Evolutionary conservation across 148 eudicot species (phyloP).

Genomic region (Dysphania ambrosioides): DNA sequence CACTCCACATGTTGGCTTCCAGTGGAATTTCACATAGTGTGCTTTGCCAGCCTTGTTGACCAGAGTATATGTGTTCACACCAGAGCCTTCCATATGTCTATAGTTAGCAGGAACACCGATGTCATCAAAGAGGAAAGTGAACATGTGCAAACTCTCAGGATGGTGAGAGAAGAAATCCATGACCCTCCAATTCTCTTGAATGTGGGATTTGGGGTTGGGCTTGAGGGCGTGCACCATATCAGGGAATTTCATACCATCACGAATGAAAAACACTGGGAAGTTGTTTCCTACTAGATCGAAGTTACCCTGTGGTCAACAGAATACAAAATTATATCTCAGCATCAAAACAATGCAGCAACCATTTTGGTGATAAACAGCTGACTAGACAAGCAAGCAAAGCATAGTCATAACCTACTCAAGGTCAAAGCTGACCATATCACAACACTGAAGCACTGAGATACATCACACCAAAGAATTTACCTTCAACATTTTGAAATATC

Average conservation of each 20-base stretch:
- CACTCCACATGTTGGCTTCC: conserved; percentile 97
- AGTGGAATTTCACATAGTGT: conserved; percentile 84
- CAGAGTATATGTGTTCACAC: conserved; percentile 78
- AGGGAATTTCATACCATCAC: conserved; percentile 90
- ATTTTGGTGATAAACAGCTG: neutral
- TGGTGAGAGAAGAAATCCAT: conserved; percentile 92
- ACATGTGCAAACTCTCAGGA: conserved; percentile 85
- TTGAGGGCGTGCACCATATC: conserved; percentile 89
- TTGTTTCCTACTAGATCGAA: conserved; percentile 97
- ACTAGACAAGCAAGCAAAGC: neutral
- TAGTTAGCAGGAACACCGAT: conserved; percentile 74
- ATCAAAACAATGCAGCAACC: neutral
- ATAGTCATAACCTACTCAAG: neutral
- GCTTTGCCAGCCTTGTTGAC: conserved; percentile 79
- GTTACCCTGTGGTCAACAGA: conserved; percentile 63
- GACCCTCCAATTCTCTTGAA: conserved; percentile 91
- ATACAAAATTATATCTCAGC: neutral
- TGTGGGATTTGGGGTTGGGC: conserved; percentile 95
- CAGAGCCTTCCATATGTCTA: conserved; percentile 94
- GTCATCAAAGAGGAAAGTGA: conserved; percentile 82
- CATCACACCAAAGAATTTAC: neutral
- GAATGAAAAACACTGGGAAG: conserved; percentile 86
- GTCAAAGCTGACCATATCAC: neutral
- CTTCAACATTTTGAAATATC: neutral
- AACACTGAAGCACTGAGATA: neutral